Base-by-base conservation (phyloP, 495 filamentous ascomycete species). In the Halenospora varia region DNA sequence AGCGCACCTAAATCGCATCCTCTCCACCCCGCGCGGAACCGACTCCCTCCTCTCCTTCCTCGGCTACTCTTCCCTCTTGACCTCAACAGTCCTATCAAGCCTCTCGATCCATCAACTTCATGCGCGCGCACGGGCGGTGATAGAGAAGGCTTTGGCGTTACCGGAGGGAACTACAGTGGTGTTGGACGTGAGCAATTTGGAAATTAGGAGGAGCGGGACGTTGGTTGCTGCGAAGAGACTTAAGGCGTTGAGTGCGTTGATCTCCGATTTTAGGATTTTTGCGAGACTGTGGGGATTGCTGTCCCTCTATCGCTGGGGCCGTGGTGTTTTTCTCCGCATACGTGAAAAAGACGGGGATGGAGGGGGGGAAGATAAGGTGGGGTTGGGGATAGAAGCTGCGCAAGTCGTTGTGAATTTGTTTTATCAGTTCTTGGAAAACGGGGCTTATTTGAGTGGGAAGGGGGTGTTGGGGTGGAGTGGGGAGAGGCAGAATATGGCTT, bases 361-460 rank as follows among this genome's bases (percentile, higher is more conserved):
- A 11, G 26, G 10, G 17, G 23, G 6, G 1, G 29, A 26, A 25
- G 60, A 62, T 56, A 19, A 2, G 6, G n/a, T 63, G 13, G 22
- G 47, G 15, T 50, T 40, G 20, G 39, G 51, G 15, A 53, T 96
- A 18, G 82, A 82, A 11, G 81, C 80, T 63, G 69, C 81, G n/a
- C 89, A 96, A 65, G 78, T 96, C 9, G 48, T 75, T 10, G 77
- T 78, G 17, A 88, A 86, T 68, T 68, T 86, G 13, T 61, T 77
- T 3, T 92, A 87, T 74, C 93, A 97, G 71, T 67, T 77, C 10
- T 78, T 96, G 25, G 93, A 97, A 76, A 96, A 96, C 70, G 83
- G 77, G 4, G 88, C 86, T 9, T 96, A 88, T 73, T 78, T 97
- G 9, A 80, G 86, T 3, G 68, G 73, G 19, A 88, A 90, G 62